Evolutionary conservation across 1,284 basidiomycete species (phyloP), one percentile per base, ranked within the genome.

Genomic region (Cystobasidium sp.): DNA sequence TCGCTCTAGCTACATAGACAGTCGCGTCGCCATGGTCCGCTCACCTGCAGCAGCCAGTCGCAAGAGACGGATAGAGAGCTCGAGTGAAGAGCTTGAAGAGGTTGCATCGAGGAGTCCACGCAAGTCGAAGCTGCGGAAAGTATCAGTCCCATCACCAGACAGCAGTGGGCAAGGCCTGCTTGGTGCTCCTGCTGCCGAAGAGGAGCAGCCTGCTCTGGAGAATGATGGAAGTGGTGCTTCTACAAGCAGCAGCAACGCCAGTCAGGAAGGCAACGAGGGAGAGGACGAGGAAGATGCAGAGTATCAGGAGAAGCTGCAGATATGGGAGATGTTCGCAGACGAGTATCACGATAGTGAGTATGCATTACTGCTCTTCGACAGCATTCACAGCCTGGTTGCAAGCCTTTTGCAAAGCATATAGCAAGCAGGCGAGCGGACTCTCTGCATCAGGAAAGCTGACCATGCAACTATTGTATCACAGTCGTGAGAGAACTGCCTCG

Each of bases 281-380:
- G 46, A 39, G 67, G 9, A 44, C 22, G n/a, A 44, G 62, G 46
- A 73, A 16, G 67, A 56, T n/a, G 67, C 51, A 10, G 74, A 77
- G 12, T 52, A 72, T 41, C 75, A 77, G 7, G 78, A 79, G 47
- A 52, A 65, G 55, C 63, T 55, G 46, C 56, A 75, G 52, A 65
- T 77, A 41, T 79, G 74, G 68, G 78, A 79, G 14, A 56, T 72
- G 67, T 63, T 79, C 37, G 59, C 68, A 39, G 78, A 77, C 10
- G 78, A 79, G 52, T 79, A 78, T 44, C 78, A 78, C 63, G 79
- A 79, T 74, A 78, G 79, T 75, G 8, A 44, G 78, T 75, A n/a
- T 6, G 37, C 20, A n/a, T 6, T 16, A 6, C 22, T 31, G 1
- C 41, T 16, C 37, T n/a, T 63, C 22, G 59, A 62, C 9, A 31